Evolutionary conservation across 495 filamentous ascomycete species (phyloP).

Genomic region (Pyronema omphalodes): DNA sequence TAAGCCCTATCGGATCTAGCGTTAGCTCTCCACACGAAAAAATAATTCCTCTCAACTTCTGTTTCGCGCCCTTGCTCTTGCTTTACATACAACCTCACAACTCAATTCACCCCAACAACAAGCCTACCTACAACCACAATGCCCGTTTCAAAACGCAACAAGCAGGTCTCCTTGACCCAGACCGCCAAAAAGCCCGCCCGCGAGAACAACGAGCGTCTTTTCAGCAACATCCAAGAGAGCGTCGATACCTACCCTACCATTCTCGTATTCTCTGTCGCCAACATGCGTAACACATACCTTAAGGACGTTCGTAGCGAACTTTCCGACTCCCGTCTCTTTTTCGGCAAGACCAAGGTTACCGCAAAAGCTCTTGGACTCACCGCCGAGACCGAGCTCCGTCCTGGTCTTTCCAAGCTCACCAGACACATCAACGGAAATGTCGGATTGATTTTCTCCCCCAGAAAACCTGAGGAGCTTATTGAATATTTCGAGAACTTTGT

Average conservation of each 20-base stretch:
- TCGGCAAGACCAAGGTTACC: slow-evolving; percentile 98
- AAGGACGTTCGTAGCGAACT: slow-evolving; percentile 79
- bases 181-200: slow-evolving; percentile 76
- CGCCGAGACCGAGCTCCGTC: slow-evolving; percentile 56
- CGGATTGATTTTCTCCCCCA: slow-evolving; percentile 78
- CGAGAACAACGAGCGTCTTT: slow-evolving; percentile 74
- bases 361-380: slow-evolving; percentile 66
- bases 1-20: not conserved
- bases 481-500: slow-evolving; percentile 49
- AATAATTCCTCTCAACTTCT: not conserved
- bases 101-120: not conserved
- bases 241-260: slow-evolving; percentile 72
- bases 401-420: slow-evolving; percentile 48
- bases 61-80: not conserved
- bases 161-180: slow-evolving; percentile 72
- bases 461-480: slow-evolving; percentile 40
- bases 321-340: slow-evolving; percentile 80
- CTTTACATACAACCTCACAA: not conserved
- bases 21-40: not conserved
- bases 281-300: slow-evolving; percentile 96
- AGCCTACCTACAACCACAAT: slow-evolving; percentile 30
- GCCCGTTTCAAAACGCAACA: slow-evolving; percentile 90
- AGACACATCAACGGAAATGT: slow-evolving; percentile 62
- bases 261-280: slow-evolving; percentile 84
- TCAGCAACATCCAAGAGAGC: slow-evolving; percentile 69